These are phyloP conservation scores for Sugiyamaella floridensis DNA, from an alignment of 805 yeast genomes.

Conservation along the genomic window DNA sequence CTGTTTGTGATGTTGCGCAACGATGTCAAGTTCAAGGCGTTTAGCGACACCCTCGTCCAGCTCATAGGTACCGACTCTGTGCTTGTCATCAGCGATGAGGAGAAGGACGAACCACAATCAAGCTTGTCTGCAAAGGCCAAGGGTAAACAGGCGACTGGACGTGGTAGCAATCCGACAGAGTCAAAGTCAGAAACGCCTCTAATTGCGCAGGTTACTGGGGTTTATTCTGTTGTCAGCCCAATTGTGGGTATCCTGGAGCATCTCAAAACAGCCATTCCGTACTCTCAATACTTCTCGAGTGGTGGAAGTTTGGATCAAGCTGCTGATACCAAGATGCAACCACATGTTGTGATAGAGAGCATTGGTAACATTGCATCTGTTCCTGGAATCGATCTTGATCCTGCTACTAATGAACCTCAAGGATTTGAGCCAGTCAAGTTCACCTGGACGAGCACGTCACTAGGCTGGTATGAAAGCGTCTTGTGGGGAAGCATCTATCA, in stretches of 20 bases:
- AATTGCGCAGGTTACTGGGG: background rate
- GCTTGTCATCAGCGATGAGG: background rate
- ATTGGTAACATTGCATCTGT: conserved; percentile 12
- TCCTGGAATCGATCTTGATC: conserved; percentile 12
- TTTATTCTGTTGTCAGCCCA: conserved; percentile 10
- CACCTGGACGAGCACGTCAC: conserved; percentile 53
- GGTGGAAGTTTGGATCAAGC: background rate
- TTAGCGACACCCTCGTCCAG: background rate
- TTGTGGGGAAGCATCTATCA: conserved; percentile 53
- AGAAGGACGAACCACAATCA: background rate
- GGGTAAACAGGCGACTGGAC: conserved; percentile 4
- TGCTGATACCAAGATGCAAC: conserved; percentile 14
- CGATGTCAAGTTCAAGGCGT: conserved; percentile 14
- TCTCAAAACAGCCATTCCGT: conserved; percentile 9
- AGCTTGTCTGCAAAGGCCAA: conserved; percentile 5
- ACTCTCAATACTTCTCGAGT: conserved; percentile 11
- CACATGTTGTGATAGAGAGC: conserved; percentile 20
- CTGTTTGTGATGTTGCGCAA: conserved; percentile 23
- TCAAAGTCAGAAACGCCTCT: background rate
- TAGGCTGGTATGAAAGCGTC: conserved; percentile 71
- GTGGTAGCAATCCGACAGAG: background rate
- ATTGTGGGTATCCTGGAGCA: conserved; percentile 7
- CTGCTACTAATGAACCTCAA: conserved; percentile 7
- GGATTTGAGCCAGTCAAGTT: conserved; percentile 46
- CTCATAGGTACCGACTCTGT: background rate